Evolutionary conservation across 768 basidiomycete genomes (phyloP).

Genomic region (Naematelia encephala): DNA sequence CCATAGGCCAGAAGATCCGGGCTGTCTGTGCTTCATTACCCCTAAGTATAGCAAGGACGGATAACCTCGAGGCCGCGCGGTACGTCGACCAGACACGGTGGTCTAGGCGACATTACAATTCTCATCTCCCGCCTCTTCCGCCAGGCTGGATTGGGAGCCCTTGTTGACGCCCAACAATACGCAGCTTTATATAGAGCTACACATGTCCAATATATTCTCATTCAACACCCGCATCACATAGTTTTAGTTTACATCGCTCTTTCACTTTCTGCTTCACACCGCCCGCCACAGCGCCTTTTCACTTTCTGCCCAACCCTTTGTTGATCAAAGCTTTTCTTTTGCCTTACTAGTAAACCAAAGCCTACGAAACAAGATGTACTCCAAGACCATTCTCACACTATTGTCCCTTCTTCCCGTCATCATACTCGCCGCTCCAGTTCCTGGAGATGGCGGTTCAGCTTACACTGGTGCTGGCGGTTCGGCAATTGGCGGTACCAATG

Average conservation of each 20-base stretch:
- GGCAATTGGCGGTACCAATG: slow-evolving; percentile 26
- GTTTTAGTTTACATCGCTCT: background rate
- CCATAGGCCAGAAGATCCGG: no score
- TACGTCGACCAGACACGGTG: no score
- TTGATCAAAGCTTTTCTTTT: slow-evolving; percentile 2
- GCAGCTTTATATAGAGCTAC: no score
- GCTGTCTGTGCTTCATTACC: no score
- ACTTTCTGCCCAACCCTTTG: background rate
- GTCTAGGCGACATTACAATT: no score
- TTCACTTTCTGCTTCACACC: background rate
- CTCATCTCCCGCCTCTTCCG: no score
- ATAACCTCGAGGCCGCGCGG: no score
- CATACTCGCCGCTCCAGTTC: slow-evolving; percentile 27
- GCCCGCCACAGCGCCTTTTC: background rate
- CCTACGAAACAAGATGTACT: slow-evolving; percentile 26
- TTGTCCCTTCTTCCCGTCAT: slow-evolving; percentile 19
- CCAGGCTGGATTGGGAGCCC: no score
- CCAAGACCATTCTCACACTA: slow-evolving; percentile 27
- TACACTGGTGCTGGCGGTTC: slow-evolving; percentile 41
- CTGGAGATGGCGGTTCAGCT: slow-evolving; percentile 31
- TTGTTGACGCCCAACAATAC: no score
- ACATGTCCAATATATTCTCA: no score
- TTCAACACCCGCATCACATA: no score
- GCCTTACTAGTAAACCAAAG: slow-evolving; percentile 1
- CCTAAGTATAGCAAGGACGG: no score